Evolutionary conservation across 768 basidiomycete species (phyloP).

Genomic region (Russula brevipes): DNA sequence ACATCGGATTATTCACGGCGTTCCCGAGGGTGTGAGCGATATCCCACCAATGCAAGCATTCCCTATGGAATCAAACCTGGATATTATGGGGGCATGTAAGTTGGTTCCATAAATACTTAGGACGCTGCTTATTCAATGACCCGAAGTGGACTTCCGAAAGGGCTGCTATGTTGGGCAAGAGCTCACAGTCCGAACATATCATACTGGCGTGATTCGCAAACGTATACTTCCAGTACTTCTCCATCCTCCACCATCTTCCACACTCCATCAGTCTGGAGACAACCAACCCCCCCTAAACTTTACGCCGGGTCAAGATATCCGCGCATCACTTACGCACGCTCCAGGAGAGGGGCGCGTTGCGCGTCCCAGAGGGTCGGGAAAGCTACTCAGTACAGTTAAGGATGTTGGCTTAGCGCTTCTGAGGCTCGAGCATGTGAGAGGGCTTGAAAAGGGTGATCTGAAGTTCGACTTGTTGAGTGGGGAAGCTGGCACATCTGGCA

Average conservation of each 20-base stretch:
- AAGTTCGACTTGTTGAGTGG: conserved; percentile 34
- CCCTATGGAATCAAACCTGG: conserved; percentile 93
- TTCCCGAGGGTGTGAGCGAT: conserved; percentile 82
- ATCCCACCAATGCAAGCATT: conserved; percentile 73
- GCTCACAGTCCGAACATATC: conserved; percentile 92
- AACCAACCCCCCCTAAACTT: not conserved
- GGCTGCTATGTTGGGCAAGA: conserved; percentile 99
- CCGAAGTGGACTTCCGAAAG: conserved; percentile 88
- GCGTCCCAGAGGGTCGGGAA: conserved; percentile 69
- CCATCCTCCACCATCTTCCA: conserved; percentile 29
- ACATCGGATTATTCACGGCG: conserved; percentile 75
- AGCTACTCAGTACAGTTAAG: conserved; percentile 54
- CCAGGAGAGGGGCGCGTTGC: conserved; percentile 36
- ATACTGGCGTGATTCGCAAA: conserved; percentile 87
- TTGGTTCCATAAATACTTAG: conserved; percentile 20
- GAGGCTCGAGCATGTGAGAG: conserved; percentile 69
- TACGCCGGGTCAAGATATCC: conserved; percentile 30
- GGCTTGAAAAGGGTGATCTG: conserved; percentile 45
- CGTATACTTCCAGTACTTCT: conserved; percentile 79
- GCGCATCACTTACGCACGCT: conserved; percentile 27
- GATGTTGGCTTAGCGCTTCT: conserved; percentile 74
- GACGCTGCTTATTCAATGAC: conserved; percentile 15
- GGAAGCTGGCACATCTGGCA: conserved; percentile 29
- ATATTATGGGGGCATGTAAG: conserved; percentile 90
- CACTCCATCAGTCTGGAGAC: conserved; percentile 1